Evolutionary conservation across 305 asterid species (phyloP).

Genomic region (Ajuga reptans): DNA sequence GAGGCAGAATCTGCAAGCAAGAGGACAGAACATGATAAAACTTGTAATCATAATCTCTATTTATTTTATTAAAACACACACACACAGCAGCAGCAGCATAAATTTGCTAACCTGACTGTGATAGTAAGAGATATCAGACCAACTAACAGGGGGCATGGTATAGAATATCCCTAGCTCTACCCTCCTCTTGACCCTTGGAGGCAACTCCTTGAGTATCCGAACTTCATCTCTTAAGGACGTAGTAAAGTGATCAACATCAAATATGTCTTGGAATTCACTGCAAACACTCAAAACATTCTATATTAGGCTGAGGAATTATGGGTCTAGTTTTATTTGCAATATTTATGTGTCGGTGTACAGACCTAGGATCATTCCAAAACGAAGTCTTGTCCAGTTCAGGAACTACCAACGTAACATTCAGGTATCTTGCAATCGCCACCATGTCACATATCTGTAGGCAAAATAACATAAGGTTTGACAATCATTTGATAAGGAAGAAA

Average conservation of each 20-base stretch:
- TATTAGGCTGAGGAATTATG: not conserved
- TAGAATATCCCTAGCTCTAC: constrained; percentile 54
- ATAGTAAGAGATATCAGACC: constrained; percentile 77
- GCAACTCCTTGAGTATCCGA: constrained; percentile 63
- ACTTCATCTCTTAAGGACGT: constrained; percentile 74
- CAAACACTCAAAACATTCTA: constrained; percentile 17
- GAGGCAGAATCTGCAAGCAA: constrained; percentile 60
- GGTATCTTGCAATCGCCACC: constrained; percentile 92
- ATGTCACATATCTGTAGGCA: constrained; percentile 76
- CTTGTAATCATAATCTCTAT: not conserved
- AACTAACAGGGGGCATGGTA: constrained; percentile 71
- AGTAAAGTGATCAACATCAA: constrained; percentile 69
- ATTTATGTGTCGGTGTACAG: constrained; percentile 1
- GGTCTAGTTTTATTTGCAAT: not conserved
- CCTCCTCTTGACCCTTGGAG: constrained; percentile 68
- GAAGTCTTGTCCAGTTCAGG: constrained; percentile 94
- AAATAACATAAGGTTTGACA: not conserved
- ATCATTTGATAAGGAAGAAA: not conserved
- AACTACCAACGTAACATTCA: constrained; percentile 77
- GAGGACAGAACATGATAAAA: constrained; percentile 8
- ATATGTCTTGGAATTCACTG: constrained; percentile 75
- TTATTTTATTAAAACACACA: not conserved
- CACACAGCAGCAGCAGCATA: not conserved
- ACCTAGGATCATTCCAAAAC: constrained; percentile 95
- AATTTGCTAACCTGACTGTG: constrained; percentile 45